Evolutionary conservation across 768 basidiomycete genomes (phyloP), one percentile per base, ranked within the genome.

Genomic region (Collybia nuda): DNA sequence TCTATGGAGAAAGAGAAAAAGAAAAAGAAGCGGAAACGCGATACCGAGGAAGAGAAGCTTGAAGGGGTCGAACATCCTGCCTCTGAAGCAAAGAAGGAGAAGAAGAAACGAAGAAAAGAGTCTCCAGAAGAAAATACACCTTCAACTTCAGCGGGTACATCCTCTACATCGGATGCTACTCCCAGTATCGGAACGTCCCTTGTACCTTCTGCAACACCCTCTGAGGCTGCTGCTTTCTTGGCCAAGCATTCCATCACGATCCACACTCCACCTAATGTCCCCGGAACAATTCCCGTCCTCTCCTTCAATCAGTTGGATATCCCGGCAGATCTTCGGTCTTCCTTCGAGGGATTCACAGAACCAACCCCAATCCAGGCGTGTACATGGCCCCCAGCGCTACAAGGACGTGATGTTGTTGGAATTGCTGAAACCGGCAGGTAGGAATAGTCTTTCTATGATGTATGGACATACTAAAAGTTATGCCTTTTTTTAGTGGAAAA

Each of bases 351-450:
- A 6, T 99, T 94, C 73, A 81, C 84, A 55, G 83, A 88, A 56
- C 96, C 97, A 4, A 96, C 95, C 0, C 95, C 97, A 0, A 93
- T 99, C 47, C 97, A 99, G 64, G 87, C 93, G 5, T 96, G 92
- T 58, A 83, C 94, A 11, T 98, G 95, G 95, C 93, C 95, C 2
- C 84, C 90, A 28, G 84, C 90, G 5, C 72, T 98, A 21, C 74
- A 79, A 19, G 89, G 89, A 0, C 75, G 75, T n/a, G 91, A 98
- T 65, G 90, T 96, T 0, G 86, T 98, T 24, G 96, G 96, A 43
- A 92, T 98, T 53, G 95, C 96, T 6, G 95, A 98, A 74, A 98
- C 96, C 2, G 96, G 96, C 59, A 90, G 85, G 86, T 83, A 54
- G 29, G 71, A 52, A 9, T n/a, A 24, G 22, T 45, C 17, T 21